Evolutionary conservation across 257 asterid genomes (phyloP), one percentile per base, ranked within the genome.

Genomic region (Hygrophila difformis): DNA sequence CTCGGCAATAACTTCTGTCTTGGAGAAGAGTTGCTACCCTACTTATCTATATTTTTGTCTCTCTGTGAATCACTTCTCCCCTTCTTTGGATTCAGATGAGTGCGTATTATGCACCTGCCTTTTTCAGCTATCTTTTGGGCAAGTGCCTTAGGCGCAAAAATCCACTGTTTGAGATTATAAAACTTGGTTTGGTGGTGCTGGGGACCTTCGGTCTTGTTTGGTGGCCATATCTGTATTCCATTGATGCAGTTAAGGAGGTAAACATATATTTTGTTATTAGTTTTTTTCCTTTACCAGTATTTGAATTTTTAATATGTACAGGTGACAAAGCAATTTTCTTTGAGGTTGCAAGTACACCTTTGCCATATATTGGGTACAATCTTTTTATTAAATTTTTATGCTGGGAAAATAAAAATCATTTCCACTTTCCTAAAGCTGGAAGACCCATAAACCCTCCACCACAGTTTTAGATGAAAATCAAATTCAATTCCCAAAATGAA

Each of bases 91-190:
- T 53, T 66, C 87, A 86, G 95, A 91, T 82, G 94, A 82, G 95
- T 71, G 83, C 95, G 34, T 86, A 91, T 67, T 82, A 78, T 64
- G 96, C 97, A 28, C 97, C 97, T 55, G 95, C 95, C 35, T 80
- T 82, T 68, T 86, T 91, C 60, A 76, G 81, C 65, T 78, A 82
- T 73, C 94, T 86, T 55, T 67, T 91, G 38, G 99, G 99, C 11
- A 91, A 86, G 72, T 77, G 93, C 59, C 55, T 91, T 64, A 80
- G 84, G 70, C 75, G 68, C 57, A 56, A 31, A 43, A 62, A 70
- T 68, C 94, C 96, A 18, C 23, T 74, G 43, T 28, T 76, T 20
- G 84, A 67, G 73, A 66, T 91, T 58, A 43, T 64, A 50, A 86
- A 91, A 70, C 74, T 86, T 49, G 97, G 87, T 28, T 58, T 82